Conservation (phyloP, 257 asterid species). For the Voacanga thouarsii region DNA sequence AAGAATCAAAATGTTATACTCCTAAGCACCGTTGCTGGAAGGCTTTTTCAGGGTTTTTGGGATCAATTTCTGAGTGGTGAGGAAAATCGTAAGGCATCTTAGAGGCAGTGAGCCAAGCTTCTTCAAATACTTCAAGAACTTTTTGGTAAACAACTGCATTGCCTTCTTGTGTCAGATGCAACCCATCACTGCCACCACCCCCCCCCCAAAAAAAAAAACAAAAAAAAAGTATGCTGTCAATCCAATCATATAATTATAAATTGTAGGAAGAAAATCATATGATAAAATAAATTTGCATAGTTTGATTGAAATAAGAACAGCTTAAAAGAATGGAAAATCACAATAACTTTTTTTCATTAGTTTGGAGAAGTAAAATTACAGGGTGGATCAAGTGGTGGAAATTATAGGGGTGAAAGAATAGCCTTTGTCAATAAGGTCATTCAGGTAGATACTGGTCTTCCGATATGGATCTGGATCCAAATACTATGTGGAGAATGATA, state of each 20-base stretch:
- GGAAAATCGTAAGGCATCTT: conserved; percentile 71
- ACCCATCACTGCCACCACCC: conserved; percentile 69
- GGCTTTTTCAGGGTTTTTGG: conserved; percentile 53
- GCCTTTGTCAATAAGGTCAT: too few relatives aligned
- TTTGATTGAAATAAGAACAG: too few relatives aligned
- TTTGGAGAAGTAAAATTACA: too few relatives aligned
- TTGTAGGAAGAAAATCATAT: too few relatives aligned
- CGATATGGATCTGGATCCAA: too few relatives aligned
- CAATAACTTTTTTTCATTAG: too few relatives aligned
- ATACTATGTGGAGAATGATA: too few relatives aligned
- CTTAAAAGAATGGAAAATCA: too few relatives aligned
- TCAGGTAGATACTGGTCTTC: too few relatives aligned
- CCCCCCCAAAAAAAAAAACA: not conserved
- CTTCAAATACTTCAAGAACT: conserved; percentile 50
- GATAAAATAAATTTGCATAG: too few relatives aligned
- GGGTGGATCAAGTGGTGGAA: too few relatives aligned
- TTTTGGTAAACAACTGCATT: conserved; percentile 59
- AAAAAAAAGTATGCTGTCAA: not conserved
- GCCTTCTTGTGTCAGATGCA: conserved; percentile 82
- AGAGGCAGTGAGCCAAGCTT: conserved; percentile 48
- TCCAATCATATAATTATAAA: not conserved
- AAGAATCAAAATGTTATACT: conserved; percentile 7
- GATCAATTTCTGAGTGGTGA: conserved; percentile 62
- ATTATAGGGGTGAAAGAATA: too few relatives aligned
- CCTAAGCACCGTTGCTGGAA: conserved; percentile 45